Base-by-base conservation (phyloP, 2,329 filamentous ascomycete species). In the Colletotrichum tabaci region DNA sequence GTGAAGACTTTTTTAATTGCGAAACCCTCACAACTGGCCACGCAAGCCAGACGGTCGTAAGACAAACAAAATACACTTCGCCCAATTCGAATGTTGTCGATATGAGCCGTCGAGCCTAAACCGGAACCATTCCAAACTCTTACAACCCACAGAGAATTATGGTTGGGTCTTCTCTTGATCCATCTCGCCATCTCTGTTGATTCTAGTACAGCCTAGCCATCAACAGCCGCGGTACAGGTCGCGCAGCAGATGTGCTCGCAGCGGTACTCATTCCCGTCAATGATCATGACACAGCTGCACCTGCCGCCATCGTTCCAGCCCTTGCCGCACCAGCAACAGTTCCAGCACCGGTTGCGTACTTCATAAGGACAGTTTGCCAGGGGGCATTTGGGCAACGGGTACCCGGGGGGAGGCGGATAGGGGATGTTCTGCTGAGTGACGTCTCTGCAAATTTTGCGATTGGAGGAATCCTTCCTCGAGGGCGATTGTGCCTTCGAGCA, bases 321-420 rank as follows among this genome's bases (percentile, higher is more conserved):
- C 75, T 88, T 87, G 38, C 87, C 87, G 69, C 87, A 88, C 86
- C 86, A 88, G 77, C 87, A 88, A 78, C 87, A 88, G 77, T 87
- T 87, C 87, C 87, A 89, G 73, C 78, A 82, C 42, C 87, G 81
- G 67, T 85, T 84, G 69, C 84, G 83, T 58, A 79, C 78, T 78
- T 87, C 85, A 74, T 86, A 88, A 9, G 87, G 86, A 66, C 87
- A 88, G 61, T 80, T 79, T 9, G 82, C 74, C 67, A 87, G 77
- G 55, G 85, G 84, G 74, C 86, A 88, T 70, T 83, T 82, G 58
- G 83, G 82, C 35, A 79, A 71, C 21, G 75, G 74, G 75, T 83
- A 84, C 73, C 83, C 82, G 6, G 84, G 82, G 21, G 86, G 86
- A 21, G 85, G 84, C 61, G 86, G 86, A 76, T 86, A 86, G 9